Base-by-base conservation (phyloP, 495 filamentous ascomycete genomes). In the Aspergillus ellipticus region DNA sequence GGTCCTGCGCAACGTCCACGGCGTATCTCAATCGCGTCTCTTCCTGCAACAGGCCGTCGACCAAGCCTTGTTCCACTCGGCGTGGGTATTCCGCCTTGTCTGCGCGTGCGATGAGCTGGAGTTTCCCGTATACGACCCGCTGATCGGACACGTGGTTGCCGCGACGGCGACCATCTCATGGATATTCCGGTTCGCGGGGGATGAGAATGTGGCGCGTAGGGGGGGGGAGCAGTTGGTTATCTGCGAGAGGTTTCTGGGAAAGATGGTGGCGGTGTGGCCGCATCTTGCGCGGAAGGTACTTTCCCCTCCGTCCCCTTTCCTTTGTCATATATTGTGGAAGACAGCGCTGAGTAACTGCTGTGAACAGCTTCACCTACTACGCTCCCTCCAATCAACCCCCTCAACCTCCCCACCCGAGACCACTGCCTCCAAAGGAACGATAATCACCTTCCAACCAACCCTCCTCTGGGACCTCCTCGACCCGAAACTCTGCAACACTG, bases 121-220 rank as follows among this genome's bases (percentile, higher is more conserved):
- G 4, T 22, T 43, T 11, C 31, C 49, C 2, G 29, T 59, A 22
- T 31, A 42, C 19, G 56, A 59, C 11, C 56, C 56, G 0, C 31
- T 59, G 6, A 9, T 59, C 0, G 56, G 31, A 0, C 51, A 49
- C 8, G 22, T 49, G 5, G 28, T 59, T 1, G 56, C 45, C 0
- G 37, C 47, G 1, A n/a, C 46, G 5, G 56, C 56, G 3, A 54
- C 45, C 3, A 46, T 54, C 2, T 43, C 48, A 11, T 59, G 56
- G 56, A 54, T 59, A 2, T 59, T 59, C 26, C 46, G 49, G 20
- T 54, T 59, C 39, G 56, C 56, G n/a, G 54, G 39, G 11, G 56
- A 59, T 13, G 29, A 48, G 19, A 31, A 17, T 8, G 29, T 50
- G 3, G 41, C 55, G 7, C 28, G 47, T 1, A 42, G 28, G 13